Conservation (phyloP, 805 yeast genomes). For the Lipomyces lipofer region DNA sequence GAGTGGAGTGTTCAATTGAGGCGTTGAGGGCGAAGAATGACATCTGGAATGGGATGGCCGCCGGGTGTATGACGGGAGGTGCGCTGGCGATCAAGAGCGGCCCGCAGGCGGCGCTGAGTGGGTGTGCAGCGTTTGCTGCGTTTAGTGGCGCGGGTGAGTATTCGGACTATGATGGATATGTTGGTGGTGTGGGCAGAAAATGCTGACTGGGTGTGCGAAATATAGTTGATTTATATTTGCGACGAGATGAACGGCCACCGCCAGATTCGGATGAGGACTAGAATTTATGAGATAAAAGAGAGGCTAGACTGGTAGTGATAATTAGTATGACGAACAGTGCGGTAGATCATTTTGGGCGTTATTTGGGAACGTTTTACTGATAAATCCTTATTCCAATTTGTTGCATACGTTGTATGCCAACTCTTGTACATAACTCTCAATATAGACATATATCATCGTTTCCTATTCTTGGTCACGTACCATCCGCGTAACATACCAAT, state of each 20-base stretch:
- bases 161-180: too few relatives aligned
- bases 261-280: conserved; percentile 82
- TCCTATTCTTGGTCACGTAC: background rate
- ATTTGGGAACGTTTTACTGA: too few relatives aligned
- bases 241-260: conserved; percentile 79
- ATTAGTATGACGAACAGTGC: too few relatives aligned
- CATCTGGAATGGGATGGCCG: conserved; percentile 84
- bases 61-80: conserved; percentile 97
- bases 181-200: background rate
- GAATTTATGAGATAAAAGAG: background rate
- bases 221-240: conserved; percentile 74
- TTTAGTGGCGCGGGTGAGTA: conserved; percentile 69
- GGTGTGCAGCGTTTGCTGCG: conserved; percentile 98
- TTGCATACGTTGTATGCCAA: too few relatives aligned
- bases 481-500: too few relatives aligned
- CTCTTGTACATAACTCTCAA: too few relatives aligned
- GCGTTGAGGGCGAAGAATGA: conserved; percentile 87
- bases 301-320: too few relatives aligned
- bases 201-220: background rate
- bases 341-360: too few relatives aligned
- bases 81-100: conserved; percentile 91
- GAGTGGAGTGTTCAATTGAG: conserved; percentile 89
- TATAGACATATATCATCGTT: background rate
- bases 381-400: too few relatives aligned
- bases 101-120: conserved; percentile 85